Percentiles rank a stretch among this genome's conserved stretches.
Evolutionary conservation across 2,329 filamentous ascomycete species (phyloP).

Genomic region (Cercospora brassicicola): DNA sequence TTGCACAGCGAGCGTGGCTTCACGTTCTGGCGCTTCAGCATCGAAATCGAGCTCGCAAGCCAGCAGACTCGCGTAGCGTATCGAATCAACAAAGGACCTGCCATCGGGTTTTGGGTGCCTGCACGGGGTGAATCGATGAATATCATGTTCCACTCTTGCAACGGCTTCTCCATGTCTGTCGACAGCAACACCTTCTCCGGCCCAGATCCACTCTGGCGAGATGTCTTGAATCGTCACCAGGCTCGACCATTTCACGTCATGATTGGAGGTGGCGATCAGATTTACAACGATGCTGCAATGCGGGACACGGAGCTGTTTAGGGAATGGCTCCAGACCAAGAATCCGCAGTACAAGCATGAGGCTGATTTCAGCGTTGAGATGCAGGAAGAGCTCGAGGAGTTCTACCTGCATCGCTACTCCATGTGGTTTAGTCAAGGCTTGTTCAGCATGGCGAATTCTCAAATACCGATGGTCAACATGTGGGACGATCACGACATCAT

Average conservation of each 20-base stretch:
- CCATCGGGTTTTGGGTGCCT: slow-evolving; percentile 92
- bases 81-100: slow-evolving; percentile 87
- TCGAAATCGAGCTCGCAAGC: slow-evolving; percentile 81
- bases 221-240: slow-evolving; percentile 91
- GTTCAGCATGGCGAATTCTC: slow-evolving; percentile 86
- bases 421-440: slow-evolving; percentile 97
- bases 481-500: slow-evolving; percentile 81
- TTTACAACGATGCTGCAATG: slow-evolving; percentile 88
- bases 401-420: slow-evolving; percentile 84
- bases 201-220: slow-evolving; percentile 94
- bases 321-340: slow-evolving; percentile 80
- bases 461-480: slow-evolving; percentile 98
- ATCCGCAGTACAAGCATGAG: slow-evolving; percentile 74
- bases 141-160: slow-evolving; percentile 98
- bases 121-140: slow-evolving; percentile 85
- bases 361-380: slow-evolving; percentile 76
- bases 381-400: slow-evolving; percentile 82
- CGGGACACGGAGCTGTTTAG: slow-evolving; percentile 73
- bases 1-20: slow-evolving; percentile 82
- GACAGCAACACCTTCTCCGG: slow-evolving; percentile 80
- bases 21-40: slow-evolving; percentile 96
- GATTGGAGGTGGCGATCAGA: slow-evolving; percentile 94
- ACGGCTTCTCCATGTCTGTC: slow-evolving; percentile 83
- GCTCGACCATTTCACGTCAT: slow-evolving; percentile 94
- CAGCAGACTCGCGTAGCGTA: slow-evolving; percentile 87